phyloP scores from a whole-genome alignment of 139 green algal genomes.

The Chlamydomonas asymmetrica region DNA sequence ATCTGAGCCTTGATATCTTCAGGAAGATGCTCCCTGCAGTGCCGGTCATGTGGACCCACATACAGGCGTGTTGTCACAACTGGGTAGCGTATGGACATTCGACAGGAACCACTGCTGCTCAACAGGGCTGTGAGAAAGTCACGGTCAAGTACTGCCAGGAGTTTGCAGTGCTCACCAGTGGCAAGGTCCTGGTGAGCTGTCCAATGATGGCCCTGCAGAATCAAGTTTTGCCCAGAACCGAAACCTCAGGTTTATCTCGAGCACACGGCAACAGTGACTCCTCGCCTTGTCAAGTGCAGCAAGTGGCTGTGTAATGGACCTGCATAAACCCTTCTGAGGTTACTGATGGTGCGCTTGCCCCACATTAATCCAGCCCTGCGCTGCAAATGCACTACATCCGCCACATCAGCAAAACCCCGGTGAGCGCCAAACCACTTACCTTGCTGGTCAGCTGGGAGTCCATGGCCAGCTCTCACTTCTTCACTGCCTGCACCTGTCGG shows the following conservation, averaged over 20 bases:
- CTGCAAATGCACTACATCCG: not conserved
- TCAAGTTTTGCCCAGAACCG: no score
- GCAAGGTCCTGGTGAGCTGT: not conserved
- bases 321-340: no score
- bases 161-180: not conserved
- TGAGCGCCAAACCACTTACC: not conserved
- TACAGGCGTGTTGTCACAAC: not conserved
- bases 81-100: not conserved
- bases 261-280: no score
- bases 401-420: not conserved
- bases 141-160: not conserved
- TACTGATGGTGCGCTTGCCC: not conserved
- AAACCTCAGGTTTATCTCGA: no score
- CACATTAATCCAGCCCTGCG: no score
- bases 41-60: not conserved
- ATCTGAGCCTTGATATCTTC: conserved; percentile 25
- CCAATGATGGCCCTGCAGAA: no score
- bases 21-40: conserved; percentile 30
- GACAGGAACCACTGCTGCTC: no score
- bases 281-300: no score
- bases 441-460: not conserved
- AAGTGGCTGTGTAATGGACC: no score
- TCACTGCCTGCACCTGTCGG: not conserved
- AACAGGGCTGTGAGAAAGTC: not conserved
- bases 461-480: not conserved